Evolutionary conservation across 2,329 filamentous ascomycete genomes (phyloP), one percentile per base, ranked within the genome.

Genomic region (Gaeumannomyces sp.): DNA sequence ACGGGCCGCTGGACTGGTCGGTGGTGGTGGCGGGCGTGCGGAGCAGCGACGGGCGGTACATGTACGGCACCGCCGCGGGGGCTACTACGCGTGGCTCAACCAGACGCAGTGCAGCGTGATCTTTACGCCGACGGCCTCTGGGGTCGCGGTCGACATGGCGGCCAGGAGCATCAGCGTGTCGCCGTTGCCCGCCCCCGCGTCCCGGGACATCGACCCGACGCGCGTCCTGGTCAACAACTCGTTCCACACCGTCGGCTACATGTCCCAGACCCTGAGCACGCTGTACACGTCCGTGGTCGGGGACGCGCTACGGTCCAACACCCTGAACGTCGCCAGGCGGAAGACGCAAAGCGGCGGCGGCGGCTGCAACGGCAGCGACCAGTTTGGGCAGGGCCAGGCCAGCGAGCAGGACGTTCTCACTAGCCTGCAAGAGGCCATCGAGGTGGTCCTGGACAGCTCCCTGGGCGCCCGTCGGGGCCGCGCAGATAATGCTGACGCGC

Each of bases 221-320:
- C 68, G 73, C 31, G 74, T 73, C 67, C 64, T 75, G 14, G 73
- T 73, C 3, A 65, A 66, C 33, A 71, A 71, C 0, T 61, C 72
- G 0, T 69, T 76, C 5, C 72, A 73, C 3, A 72, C 76, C 58
- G 73, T 76, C 59, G 71, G 75, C 64, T 66, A 74, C n/a, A 71
- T 76, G 27, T 72, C 75, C 6, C 76, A 76, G 61, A 74, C 76
- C 65, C 68, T 75, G 65, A 77, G 73, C 2, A 78, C 73, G 57
- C 60, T 77, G 2, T 75, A 76, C 67, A 71, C 73, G 27, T 77
- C 75, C 0, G 70, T 75, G 0, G 70, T 77, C 1, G 76, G 76
- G 25, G 68, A 74, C 59, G 72, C 76, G 14, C 35, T 38, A 4
- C 35, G 35, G 4, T 38, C 16, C 35, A 38, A 38, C 35, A 19